Evolutionary conservation across 306 rosid species (phyloP).

Genomic region (Trichosanthes cucumerina): DNA sequence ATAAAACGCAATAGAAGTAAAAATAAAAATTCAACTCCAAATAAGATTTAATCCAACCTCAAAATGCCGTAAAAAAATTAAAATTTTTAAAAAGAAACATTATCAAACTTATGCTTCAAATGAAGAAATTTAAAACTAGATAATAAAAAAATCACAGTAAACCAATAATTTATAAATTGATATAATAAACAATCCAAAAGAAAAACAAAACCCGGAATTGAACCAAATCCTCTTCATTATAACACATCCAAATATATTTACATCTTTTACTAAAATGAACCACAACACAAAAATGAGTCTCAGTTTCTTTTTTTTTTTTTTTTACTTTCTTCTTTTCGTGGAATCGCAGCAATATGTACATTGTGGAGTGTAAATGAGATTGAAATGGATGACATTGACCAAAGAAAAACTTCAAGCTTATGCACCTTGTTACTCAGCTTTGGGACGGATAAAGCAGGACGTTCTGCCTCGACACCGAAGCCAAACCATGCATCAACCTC

Average conservation of each 20-base stretch:
- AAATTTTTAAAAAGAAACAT: too few relatives aligned
- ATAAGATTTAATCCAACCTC: too few relatives aligned
- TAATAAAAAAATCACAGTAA: too few relatives aligned
- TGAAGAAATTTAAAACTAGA: too few relatives aligned
- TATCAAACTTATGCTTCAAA: too few relatives aligned
- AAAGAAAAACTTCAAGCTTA: neutral
- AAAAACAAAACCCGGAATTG: neutral
- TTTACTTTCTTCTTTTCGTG: neutral
- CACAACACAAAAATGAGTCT: neutral
- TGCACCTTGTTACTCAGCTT: neutral
- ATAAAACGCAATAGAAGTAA: too few relatives aligned
- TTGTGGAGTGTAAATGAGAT: neutral
- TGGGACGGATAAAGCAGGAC: neutral
- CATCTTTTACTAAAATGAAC: neutral
- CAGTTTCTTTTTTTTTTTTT: neutral
- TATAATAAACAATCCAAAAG: too few relatives aligned
- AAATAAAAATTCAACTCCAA: too few relatives aligned
- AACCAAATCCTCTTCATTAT: neutral
- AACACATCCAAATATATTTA: neutral
- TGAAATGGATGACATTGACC: neutral
- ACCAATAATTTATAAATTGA: too few relatives aligned
- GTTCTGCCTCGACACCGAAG: conserved; percentile 47
- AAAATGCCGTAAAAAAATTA: too few relatives aligned
- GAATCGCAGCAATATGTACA: neutral
- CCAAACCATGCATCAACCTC: conserved; percentile 65